Base-by-base conservation (phyloP, 2,329 filamentous ascomycete species). In the Pestalotiopsis sp. region DNA sequence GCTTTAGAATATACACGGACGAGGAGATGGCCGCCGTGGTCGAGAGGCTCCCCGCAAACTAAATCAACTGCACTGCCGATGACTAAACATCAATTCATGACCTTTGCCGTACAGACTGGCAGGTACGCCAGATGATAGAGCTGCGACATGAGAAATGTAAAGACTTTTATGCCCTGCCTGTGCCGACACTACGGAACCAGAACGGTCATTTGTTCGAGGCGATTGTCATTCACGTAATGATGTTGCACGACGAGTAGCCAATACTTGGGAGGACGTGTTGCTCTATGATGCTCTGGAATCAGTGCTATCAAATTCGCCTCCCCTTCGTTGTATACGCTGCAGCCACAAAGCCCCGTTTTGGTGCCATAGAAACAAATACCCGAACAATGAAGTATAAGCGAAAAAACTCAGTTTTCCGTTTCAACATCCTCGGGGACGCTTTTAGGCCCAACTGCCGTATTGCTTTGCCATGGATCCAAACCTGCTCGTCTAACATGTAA, bases 1-100 rank as follows among this genome's bases (percentile, higher is more conserved):
- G 96, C 67, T 99, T 99, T 88, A 92, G 94, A 84, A 98, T 99
- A 89, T 99, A 99, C 86, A 92, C 91, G 68, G 96, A 99, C 76
- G 94, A 95, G 77, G 95, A 98, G 85, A 99, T 99, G 96, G 93
- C 93, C 69, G 87, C 89, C 59, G 94, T 97, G 69, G 96, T 99
- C 69, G 92, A 92, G 79, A 90, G 94, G 79, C 88, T 97, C 79
- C 89, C 89, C 35, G 86, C 88, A 67, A 91, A 91, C 81, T 91
- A 82, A 73, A 38, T 39, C n/a, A 24, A 22, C 17, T 17, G 20
- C 40, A 17, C 4, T 17, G n/a, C 14, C 10, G 2, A 11, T 11
- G 38, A 17, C 14, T 39, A 20, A 35, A 14, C 11, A 13, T 26
- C 22, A 11, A 2, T 56, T 65, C 22, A 58, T 57, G 48, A 39